A percentile compares a stretch with the other conserved stretches of the same genome.
Conservation (phyloP, 495 filamentous ascomycete genomes). For the Schizothecium vesticola region DNA sequence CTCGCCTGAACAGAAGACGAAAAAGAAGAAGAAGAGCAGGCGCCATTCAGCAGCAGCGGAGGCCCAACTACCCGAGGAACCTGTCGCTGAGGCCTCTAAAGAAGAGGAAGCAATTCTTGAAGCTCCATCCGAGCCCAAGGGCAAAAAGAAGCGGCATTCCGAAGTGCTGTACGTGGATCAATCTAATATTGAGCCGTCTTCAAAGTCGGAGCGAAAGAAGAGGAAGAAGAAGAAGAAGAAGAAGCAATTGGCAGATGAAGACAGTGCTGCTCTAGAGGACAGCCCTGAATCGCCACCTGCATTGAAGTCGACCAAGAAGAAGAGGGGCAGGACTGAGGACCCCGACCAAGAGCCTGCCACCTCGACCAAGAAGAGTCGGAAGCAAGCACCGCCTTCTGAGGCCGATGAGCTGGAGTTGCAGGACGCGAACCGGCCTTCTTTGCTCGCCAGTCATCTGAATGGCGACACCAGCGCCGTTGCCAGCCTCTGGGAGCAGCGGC, state of each 20-base stretch:
- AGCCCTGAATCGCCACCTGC: not conserved
- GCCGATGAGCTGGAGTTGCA: not conserved
- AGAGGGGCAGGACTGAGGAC: not conserved
- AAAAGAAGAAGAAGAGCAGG: not conserved
- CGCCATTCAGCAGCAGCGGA: not conserved
- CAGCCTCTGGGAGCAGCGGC: not conserved
- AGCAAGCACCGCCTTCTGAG: not conserved
- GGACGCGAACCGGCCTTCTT: not conserved
- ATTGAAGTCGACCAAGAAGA: not conserved
- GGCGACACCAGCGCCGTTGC: not conserved
- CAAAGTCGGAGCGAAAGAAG: not conserved
- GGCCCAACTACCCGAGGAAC: too few relatives aligned
- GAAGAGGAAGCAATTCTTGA: not conserved
- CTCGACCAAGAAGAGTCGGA: not conserved
- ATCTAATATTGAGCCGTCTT: not conserved
- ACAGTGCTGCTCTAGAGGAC: not conserved
- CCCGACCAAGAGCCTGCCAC: not conserved
- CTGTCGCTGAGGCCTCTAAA: not conserved
- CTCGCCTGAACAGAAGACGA: not conserved
- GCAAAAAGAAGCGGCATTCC: not conserved
- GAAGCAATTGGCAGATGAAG: not conserved
- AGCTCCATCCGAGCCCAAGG: not conserved
- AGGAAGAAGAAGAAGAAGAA: not conserved
- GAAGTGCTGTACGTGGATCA: not conserved
- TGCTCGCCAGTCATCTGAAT: not conserved